Base-by-base conservation (phyloP, 805 yeast species). In the Yarrowia deformans region DNA sequence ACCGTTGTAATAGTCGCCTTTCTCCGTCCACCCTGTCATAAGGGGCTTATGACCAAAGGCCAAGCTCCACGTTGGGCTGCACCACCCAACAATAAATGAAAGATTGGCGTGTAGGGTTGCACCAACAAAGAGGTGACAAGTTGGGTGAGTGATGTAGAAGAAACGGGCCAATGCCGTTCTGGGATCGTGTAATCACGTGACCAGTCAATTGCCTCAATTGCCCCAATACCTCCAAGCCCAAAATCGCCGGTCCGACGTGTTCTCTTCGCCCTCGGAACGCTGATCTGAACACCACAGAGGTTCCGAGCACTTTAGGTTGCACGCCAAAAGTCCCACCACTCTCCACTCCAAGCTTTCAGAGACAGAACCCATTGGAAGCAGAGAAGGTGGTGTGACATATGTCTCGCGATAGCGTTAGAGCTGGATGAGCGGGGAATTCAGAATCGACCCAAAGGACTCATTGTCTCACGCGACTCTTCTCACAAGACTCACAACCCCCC, bases 291-390 rank as follows among this genome's bases (percentile, higher is more conserved):
- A 40, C 63, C 63, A 40, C 48, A 56, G 63, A 56, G 63, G 63
- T 56, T 56, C 63, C 63, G 63, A 56, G 63, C 63, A 40, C 63
- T 56, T 56, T 23, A 56, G 37, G 63, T 56, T 56, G 48, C 43
- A 56, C 29, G 29, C 63, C 32, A 40, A 16, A 19, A 8, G 63
- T n/a, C 14, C 29, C 29, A 23, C 29, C 29, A 23, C 29, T 23
- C 29, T 23, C 29, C 29, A 23, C 29, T 23, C 29, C 29, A 23
- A 23, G 13, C 37, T 23, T 32, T n/a, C 14, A 10, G 9, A 32
- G 58, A 43, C 58, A 12, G 43, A 54, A 54, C 39, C 29, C 14
- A 32, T 42, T 54, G 60, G 40, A 54, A 54, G 37, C 37, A 34
- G 37, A 7, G 6, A 7, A 34, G 14, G 43, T 40, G 43, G 43